Evolutionary conservation across 371 early-diverging fungal species (phyloP).

Genomic region (Apophysomyces variabilis): DNA sequence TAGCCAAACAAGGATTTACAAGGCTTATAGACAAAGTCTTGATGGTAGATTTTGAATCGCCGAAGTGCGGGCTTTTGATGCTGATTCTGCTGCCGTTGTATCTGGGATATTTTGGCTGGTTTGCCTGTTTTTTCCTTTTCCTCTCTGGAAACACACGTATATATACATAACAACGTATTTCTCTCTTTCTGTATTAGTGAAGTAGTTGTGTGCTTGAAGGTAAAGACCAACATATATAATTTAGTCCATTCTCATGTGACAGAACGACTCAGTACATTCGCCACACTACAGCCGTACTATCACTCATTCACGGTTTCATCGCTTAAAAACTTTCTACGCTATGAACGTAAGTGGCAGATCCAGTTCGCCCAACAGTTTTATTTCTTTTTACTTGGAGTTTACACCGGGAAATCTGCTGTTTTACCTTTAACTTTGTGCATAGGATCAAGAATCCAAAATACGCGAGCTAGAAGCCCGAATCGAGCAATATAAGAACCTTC

Average conservation of each 20-base stretch:
- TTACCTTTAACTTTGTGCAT: background rate
- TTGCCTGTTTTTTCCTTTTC: background rate
- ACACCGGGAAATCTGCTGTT: background rate
- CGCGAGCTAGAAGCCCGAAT: constrained; percentile 60
- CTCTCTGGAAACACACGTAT: background rate
- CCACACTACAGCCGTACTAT: background rate
- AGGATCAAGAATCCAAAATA: constrained; percentile 39
- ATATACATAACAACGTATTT: background rate
- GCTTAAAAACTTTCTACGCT: background rate
- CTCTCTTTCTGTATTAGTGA: background rate
- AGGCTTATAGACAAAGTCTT: background rate
- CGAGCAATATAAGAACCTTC: constrained; percentile 68
- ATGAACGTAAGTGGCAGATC: background rate
- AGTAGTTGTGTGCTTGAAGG: background rate
- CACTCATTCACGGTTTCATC: constrained; percentile 5
- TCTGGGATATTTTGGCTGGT: background rate
- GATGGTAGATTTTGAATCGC: background rate
- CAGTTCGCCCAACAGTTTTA: background rate
- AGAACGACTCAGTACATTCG: background rate
- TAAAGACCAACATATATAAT: background rate
- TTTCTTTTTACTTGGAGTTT: background rate
- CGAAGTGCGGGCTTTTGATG: constrained; percentile 1
- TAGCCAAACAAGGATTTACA: background rate
- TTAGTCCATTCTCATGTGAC: background rate
- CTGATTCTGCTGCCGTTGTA: constrained; percentile 1